Base-by-base conservation (phyloP, 2,329 filamentous ascomycete genomes). In the Lasiodiplodia theobromae region DNA sequence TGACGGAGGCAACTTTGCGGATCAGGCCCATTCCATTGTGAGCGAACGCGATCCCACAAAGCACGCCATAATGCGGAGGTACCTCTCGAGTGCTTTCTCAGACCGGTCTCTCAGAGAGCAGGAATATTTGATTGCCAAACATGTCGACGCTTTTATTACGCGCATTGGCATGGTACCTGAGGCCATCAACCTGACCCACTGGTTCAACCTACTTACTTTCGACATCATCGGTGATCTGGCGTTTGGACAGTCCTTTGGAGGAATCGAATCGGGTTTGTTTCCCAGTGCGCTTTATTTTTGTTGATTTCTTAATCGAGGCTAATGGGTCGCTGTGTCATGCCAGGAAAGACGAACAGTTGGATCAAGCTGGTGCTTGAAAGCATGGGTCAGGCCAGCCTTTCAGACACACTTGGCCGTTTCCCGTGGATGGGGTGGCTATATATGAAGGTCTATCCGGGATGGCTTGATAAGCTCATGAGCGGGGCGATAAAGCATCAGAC, bases 241-340 rank as follows among this genome's bases (percentile, higher is more conserved):
- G 0, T 87, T 87, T 70, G 86, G 85, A 0, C 81, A 84, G 18
- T 81, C 84, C 0, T 86, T 75, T 44, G 47, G 65, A 10, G 71
- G 70, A 12, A 34, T 74, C 18, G 4, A n/a, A n/a, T n/a, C n/a
- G n/a, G n/a, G n/a, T n/a, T n/a, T n/a, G n/a, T n/a, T n/a, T n/a
- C 64, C 68, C 23, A 63, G 18, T 18, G 52, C 52, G 38, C n/a
- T n/a, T n/a, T n/a, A n/a, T n/a, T n/a, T n/a, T n/a, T n/a, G 38
- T 65, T 14, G 56, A n/a, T 49, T n/a, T 49, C 44, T n/a, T 38
- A 34, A 37, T 18, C 71, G 71, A 71, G 70, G 71, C 6, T 51
- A 70, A 18, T 52, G 16, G 44, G 31, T 18, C 25, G 16, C 23
- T 23, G 44, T 5, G 14, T 31, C 23, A 49, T n/a, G n/a, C n/a